A percentile compares a stretch with the other conserved stretches of the same genome.
phyloP scores from a whole-genome alignment of 2,329 filamentous ascomycete species.

The Ascochyta rabiei region DNA sequence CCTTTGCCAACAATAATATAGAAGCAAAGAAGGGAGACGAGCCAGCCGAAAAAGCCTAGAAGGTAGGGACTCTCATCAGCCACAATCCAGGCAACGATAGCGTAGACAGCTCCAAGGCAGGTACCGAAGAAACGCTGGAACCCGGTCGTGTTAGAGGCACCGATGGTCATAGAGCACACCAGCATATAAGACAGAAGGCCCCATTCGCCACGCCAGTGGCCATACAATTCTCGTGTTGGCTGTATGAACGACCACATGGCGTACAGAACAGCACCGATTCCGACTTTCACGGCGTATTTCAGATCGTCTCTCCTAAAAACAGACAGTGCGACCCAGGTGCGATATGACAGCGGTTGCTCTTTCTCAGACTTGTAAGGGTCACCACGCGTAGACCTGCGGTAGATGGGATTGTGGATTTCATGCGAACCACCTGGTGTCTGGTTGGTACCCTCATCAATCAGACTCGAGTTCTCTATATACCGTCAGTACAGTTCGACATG shows the following conservation, averaged over 20 bases:
- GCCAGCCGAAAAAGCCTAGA: slow-evolving; percentile 80
- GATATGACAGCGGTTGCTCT: slow-evolving; percentile 50
- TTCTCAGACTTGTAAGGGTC: slow-evolving; percentile 37
- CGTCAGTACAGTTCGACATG: slow-evolving; percentile 12
- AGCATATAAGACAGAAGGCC: slow-evolving; percentile 96
- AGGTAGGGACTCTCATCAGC: slow-evolving; percentile 74
- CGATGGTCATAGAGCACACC: slow-evolving; percentile 96
- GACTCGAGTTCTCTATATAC: slow-evolving; percentile 27
- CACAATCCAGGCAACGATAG: slow-evolving; percentile 78
- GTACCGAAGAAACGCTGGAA: slow-evolving; percentile 87
- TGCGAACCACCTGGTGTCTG: slow-evolving; percentile 38
- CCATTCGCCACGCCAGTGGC: slow-evolving; percentile 94
- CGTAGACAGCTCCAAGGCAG: slow-evolving; percentile 76
- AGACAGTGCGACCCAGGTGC: slow-evolving; percentile 61
- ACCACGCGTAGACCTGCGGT: slow-evolving; percentile 34
- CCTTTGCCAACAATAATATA: slow-evolving; percentile 85
- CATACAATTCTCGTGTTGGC: slow-evolving; percentile 77
- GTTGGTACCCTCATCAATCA: slow-evolving; percentile 34
- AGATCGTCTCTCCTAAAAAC: slow-evolving; percentile 69
- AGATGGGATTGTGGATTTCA: slow-evolving; percentile 46
- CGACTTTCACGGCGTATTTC: slow-evolving; percentile 89
- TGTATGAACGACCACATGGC: slow-evolving; percentile 87
- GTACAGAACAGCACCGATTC: slow-evolving; percentile 85
- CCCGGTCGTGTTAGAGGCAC: slow-evolving; percentile 92
- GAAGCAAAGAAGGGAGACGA: slow-evolving; percentile 82